Percentiles rank a stretch among this genome's conserved stretches.
phyloP scores from a whole-genome alignment of 176 grass and related monocot genomes.

The Calamus simplicifolius region DNA sequence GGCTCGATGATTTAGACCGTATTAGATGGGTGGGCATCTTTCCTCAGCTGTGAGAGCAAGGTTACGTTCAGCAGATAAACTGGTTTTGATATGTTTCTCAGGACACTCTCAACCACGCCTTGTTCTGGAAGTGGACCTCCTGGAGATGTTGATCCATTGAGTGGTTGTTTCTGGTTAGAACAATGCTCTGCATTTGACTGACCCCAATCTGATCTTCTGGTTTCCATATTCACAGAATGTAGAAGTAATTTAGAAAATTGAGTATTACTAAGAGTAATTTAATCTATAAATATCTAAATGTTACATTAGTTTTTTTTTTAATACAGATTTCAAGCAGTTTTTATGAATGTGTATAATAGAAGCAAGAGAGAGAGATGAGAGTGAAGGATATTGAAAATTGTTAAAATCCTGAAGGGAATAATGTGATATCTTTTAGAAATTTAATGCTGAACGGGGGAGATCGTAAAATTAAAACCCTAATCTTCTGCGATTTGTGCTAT shows the following conservation, averaged over 20 bases:
- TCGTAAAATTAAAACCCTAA: no score
- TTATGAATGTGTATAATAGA: no score
- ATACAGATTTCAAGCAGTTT: no score
- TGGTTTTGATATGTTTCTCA: constrained; percentile 56
- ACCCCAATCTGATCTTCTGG: constrained; percentile 68
- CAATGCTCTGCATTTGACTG: constrained; percentile 35
- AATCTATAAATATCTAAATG: not conserved
- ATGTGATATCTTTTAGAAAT: no score
- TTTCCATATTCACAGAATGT: not conserved
- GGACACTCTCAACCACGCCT: constrained; percentile 36
- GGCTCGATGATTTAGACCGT: constrained; percentile 65
- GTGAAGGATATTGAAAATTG: no score
- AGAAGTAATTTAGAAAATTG: not conserved
- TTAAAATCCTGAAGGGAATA: no score
- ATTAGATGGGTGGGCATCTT: constrained; percentile 71
- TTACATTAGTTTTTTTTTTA: no score
- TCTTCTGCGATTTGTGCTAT: no score
- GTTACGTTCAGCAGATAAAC: constrained; percentile 87
- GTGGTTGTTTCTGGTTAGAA: constrained; percentile 43
- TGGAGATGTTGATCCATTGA: constrained; percentile 51
- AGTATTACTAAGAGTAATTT: not conserved
- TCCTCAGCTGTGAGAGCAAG: constrained; percentile 83
- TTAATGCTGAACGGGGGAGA: no score
- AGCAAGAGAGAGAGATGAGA: no score
- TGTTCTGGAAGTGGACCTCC: constrained; percentile 43